Evolutionary conservation across 1,284 basidiomycete species (phyloP).

Genomic region (Apiotrichum sp.): DNA sequence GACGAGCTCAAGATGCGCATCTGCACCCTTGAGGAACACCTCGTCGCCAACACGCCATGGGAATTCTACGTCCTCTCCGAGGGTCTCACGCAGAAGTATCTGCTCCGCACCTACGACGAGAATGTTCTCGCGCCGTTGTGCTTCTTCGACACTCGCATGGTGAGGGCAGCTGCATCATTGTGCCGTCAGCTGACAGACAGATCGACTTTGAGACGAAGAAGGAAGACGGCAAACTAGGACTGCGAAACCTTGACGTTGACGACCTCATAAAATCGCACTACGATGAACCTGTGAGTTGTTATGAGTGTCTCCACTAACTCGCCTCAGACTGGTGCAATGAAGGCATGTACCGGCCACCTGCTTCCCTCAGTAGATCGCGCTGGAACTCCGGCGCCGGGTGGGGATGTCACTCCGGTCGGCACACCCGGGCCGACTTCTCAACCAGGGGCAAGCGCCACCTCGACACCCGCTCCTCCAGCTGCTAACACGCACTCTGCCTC

Average conservation of each 20-base stretch:
- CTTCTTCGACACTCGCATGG: constrained; percentile 84
- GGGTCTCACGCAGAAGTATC: constrained; percentile 76
- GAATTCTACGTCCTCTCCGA: constrained; percentile 81
- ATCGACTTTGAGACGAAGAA: constrained; percentile 81
- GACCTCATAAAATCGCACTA: constrained; percentile 44
- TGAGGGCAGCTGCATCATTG: constrained; percentile 49
- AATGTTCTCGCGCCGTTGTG: constrained; percentile 92
- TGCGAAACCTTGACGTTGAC: constrained; percentile 37
- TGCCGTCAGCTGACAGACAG: background rate
- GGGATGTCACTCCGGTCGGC: background rate
- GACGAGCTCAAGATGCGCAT: constrained; percentile 77
- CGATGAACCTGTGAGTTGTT: constrained; percentile 36
- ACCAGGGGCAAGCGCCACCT: background rate
- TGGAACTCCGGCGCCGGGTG: background rate
- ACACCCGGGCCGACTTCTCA: background rate
- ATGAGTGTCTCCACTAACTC: background rate
- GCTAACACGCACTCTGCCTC: background rate
- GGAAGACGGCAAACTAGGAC: constrained; percentile 23
- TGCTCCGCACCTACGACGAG: constrained; percentile 88
- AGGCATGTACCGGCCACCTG: constrained; percentile 75
- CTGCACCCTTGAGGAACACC: constrained; percentile 78
- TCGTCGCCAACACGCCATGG: constrained; percentile 79
- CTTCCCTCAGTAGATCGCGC: constrained; percentile 43
- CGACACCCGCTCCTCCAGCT: background rate
- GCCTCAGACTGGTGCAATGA: constrained; percentile 69